phyloP scores from a whole-genome alignment of 176 grass and related monocot genomes.

The Metroxylon sagu region DNA sequence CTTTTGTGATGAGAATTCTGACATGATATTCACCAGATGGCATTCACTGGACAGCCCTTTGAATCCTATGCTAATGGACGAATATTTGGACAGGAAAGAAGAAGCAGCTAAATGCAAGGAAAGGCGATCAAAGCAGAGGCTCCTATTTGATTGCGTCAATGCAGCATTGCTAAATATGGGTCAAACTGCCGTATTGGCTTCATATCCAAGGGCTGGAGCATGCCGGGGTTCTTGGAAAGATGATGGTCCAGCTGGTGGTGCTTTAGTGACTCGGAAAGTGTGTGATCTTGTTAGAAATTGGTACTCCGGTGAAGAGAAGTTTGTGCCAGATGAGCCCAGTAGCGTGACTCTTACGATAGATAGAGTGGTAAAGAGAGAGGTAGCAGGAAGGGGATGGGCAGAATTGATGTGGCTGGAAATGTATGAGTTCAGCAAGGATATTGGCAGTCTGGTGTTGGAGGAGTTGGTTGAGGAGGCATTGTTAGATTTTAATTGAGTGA shows the following conservation, averaged over 20 bases:
- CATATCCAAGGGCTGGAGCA: slow-evolving; percentile 41
- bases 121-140: slow-evolving; percentile 29
- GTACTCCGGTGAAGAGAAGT: slow-evolving; percentile 48
- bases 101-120: slow-evolving; percentile 25
- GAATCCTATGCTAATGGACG: slow-evolving; percentile 37
- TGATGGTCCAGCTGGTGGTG: slow-evolving; percentile 15
- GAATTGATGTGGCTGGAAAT: slow-evolving; percentile 36
- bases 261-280: slow-evolving; percentile 38
- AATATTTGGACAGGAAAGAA: slow-evolving; percentile 29
- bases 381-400: slow-evolving; percentile 19
- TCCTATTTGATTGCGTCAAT: slow-evolving; percentile 73
- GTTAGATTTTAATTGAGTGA: slow-evolving; percentile 35
- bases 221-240: slow-evolving; percentile 3
- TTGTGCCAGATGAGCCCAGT: slow-evolving; percentile 21
- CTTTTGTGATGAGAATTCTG: slow-evolving; percentile 27
- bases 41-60: slow-evolving; percentile 43
- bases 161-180: slow-evolving; percentile 55
- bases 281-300: slow-evolving; percentile 59
- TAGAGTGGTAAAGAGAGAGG: slow-evolving; percentile 62
- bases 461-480: slow-evolving; percentile 54
- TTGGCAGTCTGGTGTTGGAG: slow-evolving; percentile 46
- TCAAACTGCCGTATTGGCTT: slow-evolving; percentile 26
- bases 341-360: slow-evolving; percentile 45
- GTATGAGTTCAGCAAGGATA: slow-evolving; percentile 40
- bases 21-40: slow-evolving; percentile 7